These are phyloP conservation scores for Nitzschia sp. DNA, from an alignment of 108 stramenopile species.

Conservation along the genomic window DNA sequence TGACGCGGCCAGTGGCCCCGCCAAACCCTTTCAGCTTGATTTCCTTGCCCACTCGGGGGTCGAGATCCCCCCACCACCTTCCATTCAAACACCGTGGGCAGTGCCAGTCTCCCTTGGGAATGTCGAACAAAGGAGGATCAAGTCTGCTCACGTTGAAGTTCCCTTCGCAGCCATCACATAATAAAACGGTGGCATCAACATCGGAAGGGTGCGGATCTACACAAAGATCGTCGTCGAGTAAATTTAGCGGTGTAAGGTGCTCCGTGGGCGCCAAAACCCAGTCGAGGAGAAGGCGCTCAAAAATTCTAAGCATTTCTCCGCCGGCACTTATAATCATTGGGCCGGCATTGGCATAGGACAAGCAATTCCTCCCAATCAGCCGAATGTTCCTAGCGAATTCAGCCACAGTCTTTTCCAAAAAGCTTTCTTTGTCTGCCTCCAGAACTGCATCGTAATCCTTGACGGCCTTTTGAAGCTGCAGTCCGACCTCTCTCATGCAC, in stretches of 20 bases:
- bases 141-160: conserved; percentile 86
- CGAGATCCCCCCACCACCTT: conserved; percentile 76
- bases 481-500: conserved; percentile 74
- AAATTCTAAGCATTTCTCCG: conserved; percentile 80
- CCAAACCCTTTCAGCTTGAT: conserved; percentile 23
- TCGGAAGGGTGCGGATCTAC: conserved; percentile 73
- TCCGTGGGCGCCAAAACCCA: conserved; percentile 82
- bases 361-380: conserved; percentile 66
- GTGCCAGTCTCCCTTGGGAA: conserved; percentile 90
- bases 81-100: conserved; percentile 80
- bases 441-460: conserved; percentile 24
- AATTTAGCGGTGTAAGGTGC: conserved; percentile 50
- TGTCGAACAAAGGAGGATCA: conserved; percentile 64
- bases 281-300: conserved; percentile 84
- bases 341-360: conserved; percentile 70
- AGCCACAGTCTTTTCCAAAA: conserved; percentile 52
- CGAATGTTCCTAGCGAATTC: conserved; percentile 78
- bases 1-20: conserved; percentile 15
- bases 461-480: conserved; percentile 59
- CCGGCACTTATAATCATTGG: conserved; percentile 67
- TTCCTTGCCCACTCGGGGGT: conserved; percentile 75
- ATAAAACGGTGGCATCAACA: conserved; percentile 71
- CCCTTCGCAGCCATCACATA: conserved; percentile 92
- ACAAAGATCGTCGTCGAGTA: conserved; percentile 86
- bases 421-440: conserved; percentile 11